Base-by-base conservation (phyloP, 2,329 filamentous ascomycete species). In the Calonectria multiphialidica region DNA sequence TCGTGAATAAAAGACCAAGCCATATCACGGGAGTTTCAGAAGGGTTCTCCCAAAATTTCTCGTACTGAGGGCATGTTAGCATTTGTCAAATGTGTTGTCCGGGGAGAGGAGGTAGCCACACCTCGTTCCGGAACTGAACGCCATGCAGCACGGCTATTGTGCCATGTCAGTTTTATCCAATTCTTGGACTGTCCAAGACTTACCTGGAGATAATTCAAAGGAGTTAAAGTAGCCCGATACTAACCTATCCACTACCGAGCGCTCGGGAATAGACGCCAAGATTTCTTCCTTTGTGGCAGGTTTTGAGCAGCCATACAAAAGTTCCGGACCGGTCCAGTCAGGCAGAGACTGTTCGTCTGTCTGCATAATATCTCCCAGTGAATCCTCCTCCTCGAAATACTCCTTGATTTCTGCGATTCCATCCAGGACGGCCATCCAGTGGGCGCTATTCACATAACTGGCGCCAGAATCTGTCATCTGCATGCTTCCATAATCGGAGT, bases 1-100 rank as follows among this genome's bases (percentile, higher is more conserved):
- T 87, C 7, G 81, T 82, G 75, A 86, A 89, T 0, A 89, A 74
- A 1, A 88, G 80, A 1, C 85, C 87, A 13, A 89, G 65, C 87
- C 87, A 89, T 69, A 85, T 83, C 3, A 84, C 78, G 0, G 86
- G 81, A 2, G 80, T 81, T 0, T 74, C 75, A 2, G 76, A 68
- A 4, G 84, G 85, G 13, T 84, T 74, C 9, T 80, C 70, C 86
- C 87, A 89, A 67, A 88, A 88, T 0, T 76, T 77, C 4, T 84
- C 81, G 66, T 89, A 89, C 83, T 86, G 23, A 1, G 4, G 16
- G 4, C 3, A 25, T 44, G 18, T 72, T 49, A 64, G 75, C 23
- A n/a, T 4, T 40, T 0, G 18, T 55, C 9, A 40, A 35, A n/a
- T 15, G 12, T 37, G 5, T 21, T 15, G 9, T 35, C 16, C 0